These are phyloP conservation scores for Fusarium sp. DNA, from an alignment of 2,329 filamentous ascomycete genomes.

Conservation along the genomic window DNA sequence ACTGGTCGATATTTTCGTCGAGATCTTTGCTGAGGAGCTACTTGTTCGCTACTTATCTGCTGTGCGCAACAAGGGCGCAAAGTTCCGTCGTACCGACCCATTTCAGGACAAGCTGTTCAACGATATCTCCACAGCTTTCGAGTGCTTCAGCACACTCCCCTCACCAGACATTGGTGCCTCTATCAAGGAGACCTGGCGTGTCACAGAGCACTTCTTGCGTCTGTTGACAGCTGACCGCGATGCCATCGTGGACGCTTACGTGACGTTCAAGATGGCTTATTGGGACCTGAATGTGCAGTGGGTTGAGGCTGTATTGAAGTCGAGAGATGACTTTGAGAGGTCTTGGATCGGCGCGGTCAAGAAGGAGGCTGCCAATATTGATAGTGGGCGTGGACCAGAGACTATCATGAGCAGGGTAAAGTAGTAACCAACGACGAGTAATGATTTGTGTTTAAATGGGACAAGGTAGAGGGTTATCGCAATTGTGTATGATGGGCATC, in stretches of 20 bases:
- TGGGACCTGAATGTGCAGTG: slow-evolving; percentile 96
- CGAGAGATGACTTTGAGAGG: slow-evolving; percentile 92
- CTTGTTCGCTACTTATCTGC: slow-evolving; percentile 84
- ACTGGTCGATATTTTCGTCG: slow-evolving; percentile 88
- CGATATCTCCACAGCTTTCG: slow-evolving; percentile 89
- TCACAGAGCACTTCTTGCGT: slow-evolving; percentile 83
- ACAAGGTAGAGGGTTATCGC: background rate
- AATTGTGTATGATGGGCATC: slow-evolving; percentile 29
- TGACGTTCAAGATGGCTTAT: slow-evolving; percentile 83
- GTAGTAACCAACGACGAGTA: slow-evolving; percentile 62
- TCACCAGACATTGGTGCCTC: slow-evolving; percentile 73
- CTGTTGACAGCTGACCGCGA: slow-evolving; percentile 82
- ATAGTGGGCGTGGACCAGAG: slow-evolving; percentile 81
- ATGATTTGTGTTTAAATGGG: slow-evolving; percentile 2
- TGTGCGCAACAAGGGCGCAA: slow-evolving; percentile 89
- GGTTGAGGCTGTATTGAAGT: slow-evolving; percentile 90
- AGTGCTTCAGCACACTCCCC: slow-evolving; percentile 80
- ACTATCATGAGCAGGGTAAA: slow-evolving; percentile 96
- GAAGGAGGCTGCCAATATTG: slow-evolving; percentile 84
- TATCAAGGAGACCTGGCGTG: slow-evolving; percentile 93
- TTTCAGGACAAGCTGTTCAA: slow-evolving; percentile 94
- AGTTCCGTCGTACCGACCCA: slow-evolving; percentile 86
- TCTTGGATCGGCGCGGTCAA: slow-evolving; percentile 90
- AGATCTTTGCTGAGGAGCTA: slow-evolving; percentile 92
- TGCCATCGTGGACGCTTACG: slow-evolving; percentile 79